These are phyloP conservation scores for Xylariaceae sp. DNA, from an alignment of 2,329 filamentous ascomycete genomes.

Conservation along the genomic window DNA sequence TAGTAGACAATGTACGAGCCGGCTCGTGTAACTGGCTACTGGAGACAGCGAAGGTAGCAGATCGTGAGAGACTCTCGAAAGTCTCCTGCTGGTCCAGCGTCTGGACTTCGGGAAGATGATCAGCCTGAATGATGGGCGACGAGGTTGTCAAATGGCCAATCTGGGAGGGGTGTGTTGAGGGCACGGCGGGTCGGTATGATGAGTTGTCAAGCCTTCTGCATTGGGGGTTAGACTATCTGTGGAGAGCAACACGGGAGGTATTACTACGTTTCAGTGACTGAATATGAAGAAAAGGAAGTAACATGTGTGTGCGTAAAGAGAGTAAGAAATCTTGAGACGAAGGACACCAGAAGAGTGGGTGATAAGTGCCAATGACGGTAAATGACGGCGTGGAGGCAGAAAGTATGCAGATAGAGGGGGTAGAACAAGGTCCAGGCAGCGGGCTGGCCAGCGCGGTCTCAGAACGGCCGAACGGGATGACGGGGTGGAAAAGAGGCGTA, in stretches of 20 bases:
- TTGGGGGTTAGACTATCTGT: neutral
- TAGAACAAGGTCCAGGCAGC: slow-evolving; percentile 8
- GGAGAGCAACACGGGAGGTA: no score
- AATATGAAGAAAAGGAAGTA: slow-evolving; percentile 4
- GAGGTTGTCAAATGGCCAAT: slow-evolving; percentile 72
- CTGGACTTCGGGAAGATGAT: slow-evolving; percentile 54
- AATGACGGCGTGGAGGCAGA: neutral
- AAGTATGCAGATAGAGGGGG: slow-evolving; percentile 2
- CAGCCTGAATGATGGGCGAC: slow-evolving; percentile 68
- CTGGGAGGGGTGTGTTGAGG: slow-evolving; percentile 68
- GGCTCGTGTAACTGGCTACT: slow-evolving; percentile 43
- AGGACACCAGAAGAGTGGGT: neutral
- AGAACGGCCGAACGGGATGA: slow-evolving; percentile 16
- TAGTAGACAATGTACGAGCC: slow-evolving; percentile 38
- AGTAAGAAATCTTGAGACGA: neutral
- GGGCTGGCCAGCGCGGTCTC: slow-evolving; percentile 12
- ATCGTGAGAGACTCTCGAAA: slow-evolving; percentile 38
- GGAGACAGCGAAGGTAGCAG: slow-evolving; percentile 45
- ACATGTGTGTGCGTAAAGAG: neutral
- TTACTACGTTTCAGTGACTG: neutral
- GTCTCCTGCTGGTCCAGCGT: slow-evolving; percentile 43
- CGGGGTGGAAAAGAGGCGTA: slow-evolving; percentile 21
- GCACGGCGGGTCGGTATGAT: slow-evolving; percentile 52
- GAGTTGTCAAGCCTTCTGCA: slow-evolving; percentile 35
- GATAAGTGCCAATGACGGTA: neutral